Percentiles rank a stretch among this genome's conserved stretches.
Conservation (phyloP, 2,329 filamentous ascomycete species). For the Pestalotiopsis sp. region DNA sequence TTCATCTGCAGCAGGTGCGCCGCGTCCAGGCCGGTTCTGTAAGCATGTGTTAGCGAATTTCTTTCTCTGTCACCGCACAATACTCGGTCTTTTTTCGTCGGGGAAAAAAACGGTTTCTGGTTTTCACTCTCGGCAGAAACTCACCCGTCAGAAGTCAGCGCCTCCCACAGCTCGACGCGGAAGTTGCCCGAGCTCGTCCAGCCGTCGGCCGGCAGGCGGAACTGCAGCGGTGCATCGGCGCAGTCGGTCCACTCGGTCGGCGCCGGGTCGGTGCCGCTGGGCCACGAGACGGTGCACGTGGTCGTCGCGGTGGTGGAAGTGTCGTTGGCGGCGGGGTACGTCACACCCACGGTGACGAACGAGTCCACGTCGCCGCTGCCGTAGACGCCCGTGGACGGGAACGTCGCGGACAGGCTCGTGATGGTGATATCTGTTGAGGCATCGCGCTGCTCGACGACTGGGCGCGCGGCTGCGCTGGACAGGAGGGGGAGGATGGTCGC, state of each 20-base stretch:
- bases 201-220: constrained; percentile 24
- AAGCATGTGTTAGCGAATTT: not conserved
- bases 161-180: constrained; percentile 23
- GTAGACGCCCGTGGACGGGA: constrained; percentile 21
- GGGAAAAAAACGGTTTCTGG: too few species aligned
- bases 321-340: constrained; percentile 21
- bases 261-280: constrained; percentile 19
- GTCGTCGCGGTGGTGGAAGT: constrained; percentile 18
- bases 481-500: constrained; percentile 21
- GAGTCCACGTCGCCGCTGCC: constrained; percentile 21
- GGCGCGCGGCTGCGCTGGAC: constrained; percentile 19
- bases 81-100: too few species aligned
- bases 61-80: not conserved
- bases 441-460: constrained; percentile 21
- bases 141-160: constrained; percentile 22
- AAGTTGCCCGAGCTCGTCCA: constrained; percentile 24
- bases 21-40: constrained; percentile 24
- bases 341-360: constrained; percentile 20
- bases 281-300: constrained; percentile 24
- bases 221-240: constrained; percentile 18
- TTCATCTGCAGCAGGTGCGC: constrained; percentile 19
- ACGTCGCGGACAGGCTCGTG: constrained; percentile 22
- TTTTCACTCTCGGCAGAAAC: not conserved
- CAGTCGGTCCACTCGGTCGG: constrained; percentile 25
- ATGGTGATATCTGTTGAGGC: constrained; percentile 20